These are phyloP conservation scores for Aspergillus brasiliensis DNA, from an alignment of 2,329 filamentous ascomycete genomes.

Conservation along the genomic window DNA sequence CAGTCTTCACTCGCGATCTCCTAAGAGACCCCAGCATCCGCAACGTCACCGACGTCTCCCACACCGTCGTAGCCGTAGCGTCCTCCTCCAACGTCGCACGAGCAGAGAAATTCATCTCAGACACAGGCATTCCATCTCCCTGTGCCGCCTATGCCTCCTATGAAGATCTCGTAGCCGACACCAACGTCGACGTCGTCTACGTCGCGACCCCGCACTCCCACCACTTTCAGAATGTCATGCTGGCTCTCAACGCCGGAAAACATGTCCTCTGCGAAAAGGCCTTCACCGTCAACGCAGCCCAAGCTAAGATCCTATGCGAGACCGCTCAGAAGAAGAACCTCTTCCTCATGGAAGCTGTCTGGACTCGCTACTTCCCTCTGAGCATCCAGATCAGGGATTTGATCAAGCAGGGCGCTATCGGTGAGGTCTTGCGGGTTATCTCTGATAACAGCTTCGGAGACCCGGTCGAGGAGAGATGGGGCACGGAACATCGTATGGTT, in stretches of 20 bases:
- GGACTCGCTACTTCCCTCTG: slow-evolving; percentile 86
- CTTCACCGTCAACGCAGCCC: slow-evolving; percentile 79
- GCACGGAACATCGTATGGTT: slow-evolving; percentile 73
- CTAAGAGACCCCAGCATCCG: slow-evolving; percentile 71
- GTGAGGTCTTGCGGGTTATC: slow-evolving; percentile 58
- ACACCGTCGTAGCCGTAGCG: slow-evolving; percentile 76
- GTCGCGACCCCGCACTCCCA: slow-evolving; percentile 89
- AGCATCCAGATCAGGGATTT: slow-evolving; percentile 65
- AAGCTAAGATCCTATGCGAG: slow-evolving; percentile 71
- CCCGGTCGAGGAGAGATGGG: slow-evolving; percentile 61
- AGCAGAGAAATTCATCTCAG: slow-evolving; percentile 71
- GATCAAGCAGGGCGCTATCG: slow-evolving; percentile 63
- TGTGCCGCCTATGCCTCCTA: slow-evolving; percentile 80
- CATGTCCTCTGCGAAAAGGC: slow-evolving; percentile 90
- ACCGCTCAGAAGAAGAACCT: slow-evolving; percentile 72
- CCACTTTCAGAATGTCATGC: slow-evolving; percentile 87
- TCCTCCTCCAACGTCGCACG: slow-evolving; percentile 72
- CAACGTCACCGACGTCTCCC: slow-evolving; percentile 70
- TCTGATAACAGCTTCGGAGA: slow-evolving; percentile 66
- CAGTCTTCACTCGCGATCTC: slow-evolving; percentile 73
- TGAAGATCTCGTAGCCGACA: slow-evolving; percentile 74
- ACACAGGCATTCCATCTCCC: slow-evolving; percentile 67
- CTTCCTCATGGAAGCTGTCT: slow-evolving; percentile 85
- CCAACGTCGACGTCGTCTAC: slow-evolving; percentile 82
- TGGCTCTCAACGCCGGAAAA: slow-evolving; percentile 82